Percentiles rank a stretch among this genome's conserved stretches.
Evolutionary conservation across 192 early-diverging fungal genomes (phyloP).

Genomic region (Gigaspora rosea): DNA sequence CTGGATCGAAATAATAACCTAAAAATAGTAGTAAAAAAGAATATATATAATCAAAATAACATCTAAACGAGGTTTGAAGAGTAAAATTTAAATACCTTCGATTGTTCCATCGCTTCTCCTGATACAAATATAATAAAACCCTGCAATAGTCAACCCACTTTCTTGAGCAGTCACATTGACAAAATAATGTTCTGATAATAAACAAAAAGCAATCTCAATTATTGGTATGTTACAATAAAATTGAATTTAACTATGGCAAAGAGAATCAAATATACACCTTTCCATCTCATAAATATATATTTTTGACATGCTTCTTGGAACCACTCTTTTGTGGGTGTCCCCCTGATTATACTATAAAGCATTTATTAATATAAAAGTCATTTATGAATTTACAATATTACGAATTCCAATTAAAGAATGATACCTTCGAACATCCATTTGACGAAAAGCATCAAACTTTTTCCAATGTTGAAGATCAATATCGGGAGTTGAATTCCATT

Average conservation of each 20-base stretch:
- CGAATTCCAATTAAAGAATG: background rate
- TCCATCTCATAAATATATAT: constrained; percentile 74
- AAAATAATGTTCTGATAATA: constrained; percentile 53
- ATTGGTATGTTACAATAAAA: background rate
- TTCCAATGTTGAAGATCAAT: constrained; percentile 51
- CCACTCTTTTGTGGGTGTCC: constrained; percentile 39
- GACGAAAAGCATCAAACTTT: constrained; percentile 42
- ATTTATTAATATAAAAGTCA: background rate
- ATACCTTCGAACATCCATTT: constrained; percentile 36
- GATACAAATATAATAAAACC: constrained; percentile 72
- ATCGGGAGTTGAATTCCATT: constrained; percentile 52
- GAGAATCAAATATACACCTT: constrained; percentile 38
- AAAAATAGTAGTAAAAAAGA: background rate
- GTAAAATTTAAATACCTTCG: constrained; percentile 43
- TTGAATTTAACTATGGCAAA: background rate
- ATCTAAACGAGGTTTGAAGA: background rate
- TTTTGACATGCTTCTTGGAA: constrained; percentile 56
- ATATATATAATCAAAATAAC: background rate
- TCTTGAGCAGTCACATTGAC: constrained; percentile 53
- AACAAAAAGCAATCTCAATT: background rate
- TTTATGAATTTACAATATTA: background rate
- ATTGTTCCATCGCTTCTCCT: constrained; percentile 55
- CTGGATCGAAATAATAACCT: constrained; percentile 44
- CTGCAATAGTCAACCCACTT: constrained; percentile 63
- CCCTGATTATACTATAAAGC: constrained; percentile 28